Evolutionary conservation across 805 yeast genomes (phyloP), one percentile per base, ranked within the genome.

Genomic region (Yarrowia hollandica): DNA sequence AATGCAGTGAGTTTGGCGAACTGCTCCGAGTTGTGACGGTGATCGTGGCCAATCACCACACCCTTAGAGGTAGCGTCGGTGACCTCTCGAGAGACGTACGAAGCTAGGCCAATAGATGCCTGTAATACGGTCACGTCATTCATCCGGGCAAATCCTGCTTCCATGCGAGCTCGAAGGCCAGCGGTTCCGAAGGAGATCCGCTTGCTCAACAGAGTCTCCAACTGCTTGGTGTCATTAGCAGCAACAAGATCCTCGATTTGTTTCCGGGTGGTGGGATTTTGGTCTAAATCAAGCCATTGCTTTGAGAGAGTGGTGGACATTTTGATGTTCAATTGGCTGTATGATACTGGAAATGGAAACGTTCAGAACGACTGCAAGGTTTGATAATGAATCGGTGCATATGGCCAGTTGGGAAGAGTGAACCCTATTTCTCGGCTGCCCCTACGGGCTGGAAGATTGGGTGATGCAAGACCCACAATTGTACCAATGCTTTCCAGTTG

Each of bases 101-200:
- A 64, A 0, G 74, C 75, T 14, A 74, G 67, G 11, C 77, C 77
- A 60, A 70, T 72, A 11, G 97, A 83, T 0, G 98, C 91, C 73
- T 92, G 98, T 42, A 89, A 68, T 1, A 92, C 86, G 0, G 97
- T 90, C 15, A 92, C 85, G 62, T 85, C 86, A 71, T 94, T 92
- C 92, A 94, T 87, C 64, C 90, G 81, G 56, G 82, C 80, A 68
- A 88, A 90, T 0, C 99, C 98, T 0, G 97, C 90, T 62, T 84
- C 91, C 97, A 94, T 90, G 19, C 78, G 74, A 1, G 96, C 82
- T 23, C 99, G 76, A 48, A 94, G 79, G 0, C 97, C 98, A 2
- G 98, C 97, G 0, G 98, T 92, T 0, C 98, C 98, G 71, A 92
- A 92, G 11, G 83, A 74, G 23, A 91, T 85, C 57, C 96, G 62